Base-by-base conservation (phyloP, 208 protist species). In the Porcisia deanei region DNA sequence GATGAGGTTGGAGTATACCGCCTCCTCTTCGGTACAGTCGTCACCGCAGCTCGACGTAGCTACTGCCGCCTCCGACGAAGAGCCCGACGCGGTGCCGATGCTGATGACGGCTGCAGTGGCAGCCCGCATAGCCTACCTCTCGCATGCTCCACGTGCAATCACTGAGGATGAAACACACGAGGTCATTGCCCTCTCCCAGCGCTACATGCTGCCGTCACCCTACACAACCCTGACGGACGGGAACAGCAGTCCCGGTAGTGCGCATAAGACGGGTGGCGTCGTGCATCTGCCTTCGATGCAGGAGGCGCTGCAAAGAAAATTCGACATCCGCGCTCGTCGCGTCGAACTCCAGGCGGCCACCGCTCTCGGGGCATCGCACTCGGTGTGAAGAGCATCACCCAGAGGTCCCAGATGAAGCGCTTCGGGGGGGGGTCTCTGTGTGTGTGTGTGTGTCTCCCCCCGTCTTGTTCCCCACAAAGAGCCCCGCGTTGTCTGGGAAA, bases 1-100 rank as follows among this genome's bases (percentile, higher is more conserved):
- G 9, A 55, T 69, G 3, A 55, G 85, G 7, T 52, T 93, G 25
- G 92, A 96, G 80, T 94, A 86, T 81, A 85, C 83, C 54, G 88
- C 81, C 55, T 45, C 71, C 12, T 64, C 65, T 18, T 75, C 73
- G 55, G 20, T 86, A 16, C 47, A 54, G n/a, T 53, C 49, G 66
- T 75, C 34, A 54, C 69, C 41, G 47, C 49, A 37, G 30, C 18
- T n/a, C 4, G 52, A 58, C 66, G 67, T 30, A 25, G 49, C 49
- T 41, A 59, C 58, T 39, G 74, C 55, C 10, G 39, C 74, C 20
- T 1, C 53, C 7, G 67, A 57, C 18, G 67, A 45, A 30, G 53
- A 55, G n/a, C 18, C 49, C 1, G 37, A 30, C 4, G 55, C 22
- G 45, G 45, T 43, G 60, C 49, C 55, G 37, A 66, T 91, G 30